These are phyloP conservation scores for Loxodes magnus DNA, from an alignment of 73 alveolate genomes.

Conservation along the genomic window DNA sequence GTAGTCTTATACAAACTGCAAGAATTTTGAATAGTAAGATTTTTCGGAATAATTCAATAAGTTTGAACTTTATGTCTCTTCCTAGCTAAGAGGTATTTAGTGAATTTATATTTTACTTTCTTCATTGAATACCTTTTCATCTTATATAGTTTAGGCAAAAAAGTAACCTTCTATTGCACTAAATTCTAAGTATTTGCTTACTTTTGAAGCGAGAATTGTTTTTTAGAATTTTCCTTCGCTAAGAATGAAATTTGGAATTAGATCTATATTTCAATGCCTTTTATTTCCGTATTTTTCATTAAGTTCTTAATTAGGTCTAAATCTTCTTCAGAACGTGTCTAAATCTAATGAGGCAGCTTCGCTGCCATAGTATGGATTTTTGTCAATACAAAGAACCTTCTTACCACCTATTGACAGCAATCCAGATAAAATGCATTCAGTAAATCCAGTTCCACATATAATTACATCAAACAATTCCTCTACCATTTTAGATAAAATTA, in stretches of 20 bases:
- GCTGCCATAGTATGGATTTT: conserved; percentile 92
- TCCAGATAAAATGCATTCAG: conserved; percentile 95
- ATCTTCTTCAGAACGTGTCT: conserved; percentile 85
- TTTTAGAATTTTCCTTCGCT: conserved; percentile 92
- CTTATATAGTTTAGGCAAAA: conserved; percentile 24
- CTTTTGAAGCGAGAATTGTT: conserved; percentile 77
- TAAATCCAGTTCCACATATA: conserved; percentile 92
- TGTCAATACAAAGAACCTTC: conserved; percentile 90
- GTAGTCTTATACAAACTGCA: conserved; percentile 73
- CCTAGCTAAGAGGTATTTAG: conserved; percentile 91
- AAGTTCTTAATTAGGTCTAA: conserved; percentile 74
- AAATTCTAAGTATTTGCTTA: conserved; percentile 67
- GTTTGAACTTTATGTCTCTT: conserved; percentile 84
- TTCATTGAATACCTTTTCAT: conserved; percentile 27
- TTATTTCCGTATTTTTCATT: conserved; percentile 74
- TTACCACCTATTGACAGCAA: conserved; percentile 77
- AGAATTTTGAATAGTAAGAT: conserved; percentile 92
- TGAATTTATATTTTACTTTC: conserved; percentile 48
- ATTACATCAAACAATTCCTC: conserved; percentile 75
- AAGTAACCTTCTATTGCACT: conserved; percentile 43
- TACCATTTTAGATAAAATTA: too few relatives aligned
- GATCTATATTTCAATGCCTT: conserved; percentile 95
- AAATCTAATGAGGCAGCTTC: conserved; percentile 90
- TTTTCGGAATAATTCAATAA: conserved; percentile 97
- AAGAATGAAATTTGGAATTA: conserved; percentile 96